Base-by-base conservation (phyloP, 805 yeast genomes). In the Yamadazyma tumulicola region DNA sequence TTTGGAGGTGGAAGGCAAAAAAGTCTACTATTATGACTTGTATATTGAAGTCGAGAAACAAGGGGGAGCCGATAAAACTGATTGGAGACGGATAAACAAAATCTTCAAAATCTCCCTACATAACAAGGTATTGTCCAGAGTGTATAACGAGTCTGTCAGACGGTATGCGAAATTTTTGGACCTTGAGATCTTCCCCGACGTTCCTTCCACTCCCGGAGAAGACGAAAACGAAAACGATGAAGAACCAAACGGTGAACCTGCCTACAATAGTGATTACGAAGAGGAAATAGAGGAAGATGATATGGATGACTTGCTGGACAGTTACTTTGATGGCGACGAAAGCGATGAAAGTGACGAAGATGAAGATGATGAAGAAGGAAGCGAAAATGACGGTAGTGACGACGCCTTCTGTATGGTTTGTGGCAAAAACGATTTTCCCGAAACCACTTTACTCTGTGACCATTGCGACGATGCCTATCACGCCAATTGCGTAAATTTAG, bases 401-500 rank as follows among this genome's bases (percentile, higher is more conserved):
- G 32, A 55, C 12, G 71, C 62, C 13, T 61, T 59, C 29, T 74
- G 81, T 39, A 46, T 59, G 37, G 49, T 77, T 1, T 82, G 88
- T 47, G 65, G 69, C 13, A 57, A 52, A 9, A 56, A 61, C 35
- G 64, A 67, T 34, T 55, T 68, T 6, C 77, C 79, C 0, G 56
- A 61, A 2, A 56, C 63, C 19, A 74, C 77, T 3, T 54, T 81
- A 15, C 50, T 76, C 5, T 89, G 96, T 55, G 85, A 80, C 46
- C 82, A 82, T 24, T 89, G 96, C 51, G 77, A 81, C 39, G 71
- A 69, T 33, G 72, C 75, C 1, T 86, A 64, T 55, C 96, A 89
- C 55, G 65, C 69, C 58, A 59, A 62, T 25, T 87, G 95, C 51
- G 60, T 87, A n/a, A 59, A 57, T 10, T 45, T 82, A 16, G 51